These are phyloP conservation scores for Pestalotiopsis sp. DNA, from an alignment of 2,329 filamentous ascomycete genomes.

Conservation along the genomic window DNA sequence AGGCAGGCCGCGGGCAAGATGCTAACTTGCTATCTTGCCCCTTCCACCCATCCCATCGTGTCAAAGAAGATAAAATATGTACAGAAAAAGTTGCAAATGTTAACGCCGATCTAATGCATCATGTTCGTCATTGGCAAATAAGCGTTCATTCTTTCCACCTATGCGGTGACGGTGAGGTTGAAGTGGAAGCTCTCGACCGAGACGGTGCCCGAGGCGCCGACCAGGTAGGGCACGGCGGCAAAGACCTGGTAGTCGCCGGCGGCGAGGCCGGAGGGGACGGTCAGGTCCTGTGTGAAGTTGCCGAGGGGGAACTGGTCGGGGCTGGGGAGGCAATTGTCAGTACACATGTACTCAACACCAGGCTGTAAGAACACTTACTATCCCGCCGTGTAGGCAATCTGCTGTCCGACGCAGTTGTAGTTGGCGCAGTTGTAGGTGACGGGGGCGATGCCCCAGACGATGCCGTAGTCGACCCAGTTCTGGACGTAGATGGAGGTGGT, in stretches of 20 bases:
- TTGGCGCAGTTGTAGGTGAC: conserved; percentile 19
- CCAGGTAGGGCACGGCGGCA: conserved; percentile 30
- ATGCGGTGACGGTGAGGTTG: conserved; percentile 22
- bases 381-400: conserved; percentile 30
- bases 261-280: conserved; percentile 19
- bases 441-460: conserved; percentile 31
- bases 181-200: conserved; percentile 18
- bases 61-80: background rate
- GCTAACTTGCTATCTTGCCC: background rate
- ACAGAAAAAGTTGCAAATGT: background rate
- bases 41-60: no score
- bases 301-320: conserved; percentile 13
- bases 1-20: background rate
- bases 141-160: background rate
- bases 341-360: no score
- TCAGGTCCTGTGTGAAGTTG: conserved; percentile 21
- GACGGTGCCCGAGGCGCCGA: conserved; percentile 29
- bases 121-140: background rate
- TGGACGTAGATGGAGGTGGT: conserved; percentile 33
- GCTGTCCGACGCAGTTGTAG: conserved; percentile 27
- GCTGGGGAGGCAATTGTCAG: no score
- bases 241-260: conserved; percentile 26
- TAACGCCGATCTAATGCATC: conserved; percentile 10
- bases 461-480: conserved; percentile 36
- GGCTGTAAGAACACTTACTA: conserved; percentile 26